phyloP scores from a whole-genome alignment of 345 rosid genomes.

The Brassica nigra region DNA sequence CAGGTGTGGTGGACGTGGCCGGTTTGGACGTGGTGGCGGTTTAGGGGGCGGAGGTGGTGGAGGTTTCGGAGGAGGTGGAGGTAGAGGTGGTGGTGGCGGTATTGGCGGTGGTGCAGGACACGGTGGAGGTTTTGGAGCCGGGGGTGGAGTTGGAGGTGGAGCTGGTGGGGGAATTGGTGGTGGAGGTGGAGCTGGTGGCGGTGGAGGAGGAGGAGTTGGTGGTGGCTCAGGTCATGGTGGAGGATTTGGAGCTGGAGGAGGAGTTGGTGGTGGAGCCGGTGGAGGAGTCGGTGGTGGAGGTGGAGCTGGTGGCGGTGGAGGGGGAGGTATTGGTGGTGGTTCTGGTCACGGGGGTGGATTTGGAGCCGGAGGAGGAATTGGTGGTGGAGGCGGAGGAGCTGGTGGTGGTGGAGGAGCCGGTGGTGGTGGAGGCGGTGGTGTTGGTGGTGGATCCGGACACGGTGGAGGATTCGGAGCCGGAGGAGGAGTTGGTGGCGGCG shows the following conservation, averaged over 20 bases:
- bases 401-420: slow-evolving; percentile 45
- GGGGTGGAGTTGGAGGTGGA: slow-evolving; percentile 45
- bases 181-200: slow-evolving; percentile 32
- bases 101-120: slow-evolving; percentile 48
- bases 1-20: slow-evolving; percentile 42
- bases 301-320: slow-evolving; percentile 42
- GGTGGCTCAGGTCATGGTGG: slow-evolving; percentile 45
- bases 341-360: slow-evolving; percentile 45
- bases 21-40: slow-evolving; percentile 42
- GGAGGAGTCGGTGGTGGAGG: slow-evolving; percentile 46
- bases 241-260: slow-evolving; percentile 41
- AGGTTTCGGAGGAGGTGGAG: slow-evolving; percentile 43
- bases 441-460: slow-evolving; percentile 47
- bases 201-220: slow-evolving; percentile 34
- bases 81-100: slow-evolving; percentile 46
- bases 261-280: slow-evolving; percentile 38
- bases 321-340: slow-evolving; percentile 37
- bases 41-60: slow-evolving; percentile 44
- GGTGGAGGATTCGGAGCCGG: slow-evolving; percentile 53
- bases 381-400: slow-evolving; percentile 39
- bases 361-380: slow-evolving; percentile 49
- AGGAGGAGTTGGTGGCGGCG: slow-evolving; percentile 50
- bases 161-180: slow-evolving; percentile 39
- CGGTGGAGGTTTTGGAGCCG: slow-evolving; percentile 53
- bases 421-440: slow-evolving; percentile 53